Percentiles rank a stretch among this genome's conserved stretches.
Evolutionary conservation across 164 flowering plant genomes (phyloP).

Genomic region (Pachysandra terminalis): DNA sequence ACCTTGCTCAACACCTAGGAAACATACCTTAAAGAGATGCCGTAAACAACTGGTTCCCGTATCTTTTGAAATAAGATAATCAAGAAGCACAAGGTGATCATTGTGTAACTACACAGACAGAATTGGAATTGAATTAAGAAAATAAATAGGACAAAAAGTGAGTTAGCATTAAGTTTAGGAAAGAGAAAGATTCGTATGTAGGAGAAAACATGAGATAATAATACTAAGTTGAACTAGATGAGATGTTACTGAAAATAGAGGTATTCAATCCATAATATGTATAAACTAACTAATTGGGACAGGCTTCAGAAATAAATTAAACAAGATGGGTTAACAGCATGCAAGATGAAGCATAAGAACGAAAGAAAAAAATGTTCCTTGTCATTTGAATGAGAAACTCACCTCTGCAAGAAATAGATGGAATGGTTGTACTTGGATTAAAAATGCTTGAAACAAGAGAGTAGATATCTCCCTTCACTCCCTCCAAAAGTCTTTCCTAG

Average conservation of each 20-base stretch:
- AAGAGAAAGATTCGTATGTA: not conserved
- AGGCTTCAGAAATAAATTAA: not conserved
- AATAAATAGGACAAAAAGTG: not conserved
- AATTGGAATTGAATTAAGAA: not conserved
- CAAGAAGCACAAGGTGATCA: slow-evolving; percentile 92
- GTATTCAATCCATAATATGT: too few species aligned
- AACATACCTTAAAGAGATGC: slow-evolving; percentile 69
- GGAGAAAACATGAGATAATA: not conserved
- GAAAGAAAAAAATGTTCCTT: not conserved
- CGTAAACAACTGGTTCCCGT: slow-evolving; percentile 66
- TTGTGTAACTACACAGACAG: slow-evolving; percentile 61
- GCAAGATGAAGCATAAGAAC: too few species aligned
- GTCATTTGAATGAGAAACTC: slow-evolving; percentile 5
- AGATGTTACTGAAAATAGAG: too few species aligned
- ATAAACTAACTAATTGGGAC: not conserved
- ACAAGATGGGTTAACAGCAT: not conserved
- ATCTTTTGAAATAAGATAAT: slow-evolving; percentile 92
- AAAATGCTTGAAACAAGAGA: slow-evolving; percentile 52
- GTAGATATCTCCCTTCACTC: slow-evolving; percentile 30
- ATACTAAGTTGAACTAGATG: not conserved
- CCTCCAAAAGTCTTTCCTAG: slow-evolving; percentile 17
- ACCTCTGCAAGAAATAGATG: slow-evolving; percentile 82
- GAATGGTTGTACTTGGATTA: slow-evolving; percentile 61
- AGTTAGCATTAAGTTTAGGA: not conserved
- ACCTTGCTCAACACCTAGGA: too few species aligned